These are phyloP conservation scores for Eucalyptus cloeziana DNA, from an alignment of 345 rosid species.

Conservation along the genomic window DNA sequence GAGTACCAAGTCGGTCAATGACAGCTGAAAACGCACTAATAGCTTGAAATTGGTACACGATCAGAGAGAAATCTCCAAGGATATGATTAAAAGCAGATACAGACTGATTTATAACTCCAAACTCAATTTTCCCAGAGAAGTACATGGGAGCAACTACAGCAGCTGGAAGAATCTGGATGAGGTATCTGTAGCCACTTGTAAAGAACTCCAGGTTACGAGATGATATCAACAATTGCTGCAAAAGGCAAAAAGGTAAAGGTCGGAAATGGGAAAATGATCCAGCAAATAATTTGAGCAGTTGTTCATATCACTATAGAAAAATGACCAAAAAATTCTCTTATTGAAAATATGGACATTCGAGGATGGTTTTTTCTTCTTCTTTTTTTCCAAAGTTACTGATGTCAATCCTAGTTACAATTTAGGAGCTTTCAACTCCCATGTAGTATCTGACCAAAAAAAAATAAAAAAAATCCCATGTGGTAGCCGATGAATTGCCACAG, in stretches of 20 bases:
- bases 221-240: conserved; percentile 79
- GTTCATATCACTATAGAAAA: not conserved
- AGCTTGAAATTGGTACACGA: conserved; percentile 92
- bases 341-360: not conserved
- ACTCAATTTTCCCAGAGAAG: conserved; percentile 95
- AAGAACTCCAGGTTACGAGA: conserved; percentile 96
- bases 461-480: not conserved
- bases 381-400: not conserved
- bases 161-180: conserved; percentile 96
- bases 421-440: not conserved
- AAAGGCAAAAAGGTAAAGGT: not conserved
- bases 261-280: not conserved
- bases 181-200: conserved; percentile 89
- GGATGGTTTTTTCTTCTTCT: not conserved
- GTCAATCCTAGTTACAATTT: not conserved
- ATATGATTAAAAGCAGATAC: conserved; percentile 96
- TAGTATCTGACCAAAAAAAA: not conserved
- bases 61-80: conserved; percentile 86
- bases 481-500: not conserved
- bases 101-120: conserved; percentile 96
- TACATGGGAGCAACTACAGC: conserved; percentile 98
- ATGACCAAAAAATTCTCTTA: not conserved
- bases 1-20: conserved; percentile 89
- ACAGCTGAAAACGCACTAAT: conserved; percentile 97
- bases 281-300: not conserved